Base-by-base conservation (phyloP, 116 monocot genomes). In the Dioscorea cayenensis region DNA sequence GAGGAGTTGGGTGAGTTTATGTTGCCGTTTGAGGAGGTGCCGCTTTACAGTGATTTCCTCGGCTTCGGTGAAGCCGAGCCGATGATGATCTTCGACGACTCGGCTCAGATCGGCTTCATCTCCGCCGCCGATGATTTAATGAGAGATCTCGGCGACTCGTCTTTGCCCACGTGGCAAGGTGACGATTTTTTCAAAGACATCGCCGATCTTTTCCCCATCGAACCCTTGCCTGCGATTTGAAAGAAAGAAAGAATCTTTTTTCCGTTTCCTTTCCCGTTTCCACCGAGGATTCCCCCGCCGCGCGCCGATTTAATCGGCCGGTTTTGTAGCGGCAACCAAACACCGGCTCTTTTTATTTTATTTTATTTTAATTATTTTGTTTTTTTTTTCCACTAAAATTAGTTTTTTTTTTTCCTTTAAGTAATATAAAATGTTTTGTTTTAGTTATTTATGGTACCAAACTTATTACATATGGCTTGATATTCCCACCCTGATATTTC, bases 161-260 rank as follows among this genome's bases (percentile, higher is more conserved):
- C 32, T 4, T 14, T 49, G 14, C 52, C 52, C 48, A 49, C 69
- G 48, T 80, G 79, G 66, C 69, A 80, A 17, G 76, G 27, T 25
- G 94, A 90, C 52, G 87, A 87, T 36, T 82, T 65, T 20, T 94
- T 90, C 67, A 67, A 77, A 3, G 89, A 85, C 36, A 84, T 87
- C 77, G 75, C 73, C 50, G 90, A 90, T 66, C 77, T 94, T 49
- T 87, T 85, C 80, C 71, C 84, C 25, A 51, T 84, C 55, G 85
- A 88, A 2, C 73, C 82, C 13, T 67, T 88, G 5, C 58, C 64
- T 32, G 79, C 72, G 59, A 60, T 76, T 19, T 84, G 52, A 71
- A 29, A 3, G 32, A 32, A 32, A 3, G 52, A 71, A 29, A 3
- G 32, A 32, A 32, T 32, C 14, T 28, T 27, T 5, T 5, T 58